A percentile compares a stretch with the other conserved stretches of the same genome.
phyloP scores from a whole-genome alignment of 352 stramenopile species.

The Pythium rishiriense region DNA sequence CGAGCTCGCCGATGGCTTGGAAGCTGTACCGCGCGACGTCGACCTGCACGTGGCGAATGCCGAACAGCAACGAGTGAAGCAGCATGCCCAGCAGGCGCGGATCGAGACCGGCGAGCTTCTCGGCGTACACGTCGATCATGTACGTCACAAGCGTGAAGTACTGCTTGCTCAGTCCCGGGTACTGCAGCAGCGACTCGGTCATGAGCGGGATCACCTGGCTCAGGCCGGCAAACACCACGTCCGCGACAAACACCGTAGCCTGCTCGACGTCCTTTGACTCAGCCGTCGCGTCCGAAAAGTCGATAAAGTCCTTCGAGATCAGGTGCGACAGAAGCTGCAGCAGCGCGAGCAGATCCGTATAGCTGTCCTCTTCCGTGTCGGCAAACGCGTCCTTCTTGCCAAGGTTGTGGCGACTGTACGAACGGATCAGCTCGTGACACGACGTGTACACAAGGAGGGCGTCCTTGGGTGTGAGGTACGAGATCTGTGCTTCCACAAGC shows the following conservation, averaged over 20 bases:
- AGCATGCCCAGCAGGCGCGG: slow-evolving; percentile 73
- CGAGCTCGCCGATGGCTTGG: slow-evolving; percentile 76
- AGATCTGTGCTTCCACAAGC: slow-evolving; percentile 81
- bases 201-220: slow-evolving; percentile 89
- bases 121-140: slow-evolving; percentile 85
- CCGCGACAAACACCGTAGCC: slow-evolving; percentile 68
- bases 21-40: slow-evolving; percentile 84
- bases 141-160: slow-evolving; percentile 89
- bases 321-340: slow-evolving; percentile 81
- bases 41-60: slow-evolving; percentile 69
- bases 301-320: slow-evolving; percentile 83
- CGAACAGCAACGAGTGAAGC: slow-evolving; percentile 70
- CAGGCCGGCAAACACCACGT: slow-evolving; percentile 88
- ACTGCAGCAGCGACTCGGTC: slow-evolving; percentile 86
- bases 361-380: slow-evolving; percentile 78
- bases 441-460: slow-evolving; percentile 72
- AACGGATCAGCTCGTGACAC: slow-evolving; percentile 68
- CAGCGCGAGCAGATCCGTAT: slow-evolving; percentile 67
- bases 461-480: slow-evolving; percentile 65
- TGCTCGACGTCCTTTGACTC: slow-evolving; percentile 56
- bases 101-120: slow-evolving; percentile 70
- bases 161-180: slow-evolving; percentile 82
- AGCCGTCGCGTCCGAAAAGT: slow-evolving; percentile 77
- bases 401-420: slow-evolving; percentile 71
- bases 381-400: slow-evolving; percentile 64